Evolutionary conservation across 306 rosid species (phyloP).

Genomic region (Oemleria cerasiformis): DNA sequence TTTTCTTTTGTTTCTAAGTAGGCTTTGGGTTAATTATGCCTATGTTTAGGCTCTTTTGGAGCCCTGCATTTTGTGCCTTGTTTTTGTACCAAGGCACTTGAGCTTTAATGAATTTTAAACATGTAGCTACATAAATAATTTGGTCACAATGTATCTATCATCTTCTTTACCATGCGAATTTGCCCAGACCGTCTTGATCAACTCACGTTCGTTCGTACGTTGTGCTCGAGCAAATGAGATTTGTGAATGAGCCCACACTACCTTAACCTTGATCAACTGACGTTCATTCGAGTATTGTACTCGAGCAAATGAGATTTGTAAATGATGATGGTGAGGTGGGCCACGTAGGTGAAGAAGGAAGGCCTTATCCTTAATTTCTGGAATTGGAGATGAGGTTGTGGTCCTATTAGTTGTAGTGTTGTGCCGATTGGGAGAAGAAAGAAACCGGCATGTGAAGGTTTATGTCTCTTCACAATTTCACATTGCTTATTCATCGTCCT

Average conservation of each 20-base stretch:
- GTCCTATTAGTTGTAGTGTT: not conserved
- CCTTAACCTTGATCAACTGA: too few relatives aligned
- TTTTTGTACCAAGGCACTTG: slow-evolving; percentile 26
- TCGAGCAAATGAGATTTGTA: too few relatives aligned
- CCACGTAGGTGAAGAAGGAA: not conserved
- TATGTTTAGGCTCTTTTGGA: not conserved
- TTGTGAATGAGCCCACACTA: not conserved
- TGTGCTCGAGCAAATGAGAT: too few relatives aligned
- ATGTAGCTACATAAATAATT: not conserved
- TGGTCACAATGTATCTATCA: too few relatives aligned
- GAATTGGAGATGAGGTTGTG: slow-evolving; percentile 12
- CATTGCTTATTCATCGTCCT: not conserved
- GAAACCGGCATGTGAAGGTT: slow-evolving; percentile 7
- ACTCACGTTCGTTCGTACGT: too few relatives aligned
- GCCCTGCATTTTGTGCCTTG: slow-evolving; percentile 18
- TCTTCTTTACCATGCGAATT: too few relatives aligned
- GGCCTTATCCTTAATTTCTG: not conserved
- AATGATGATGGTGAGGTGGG: not conserved
- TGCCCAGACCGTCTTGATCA: too few relatives aligned
- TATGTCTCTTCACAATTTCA: slow-evolving; percentile 1
- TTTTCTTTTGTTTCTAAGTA: not conserved
- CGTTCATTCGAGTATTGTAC: too few relatives aligned
- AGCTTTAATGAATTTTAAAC: not conserved
- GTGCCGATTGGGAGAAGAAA: not conserved
- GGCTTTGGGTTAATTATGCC: not conserved